Evolutionary conservation across 176 grass and related monocot genomes (phyloP), one percentile per base, ranked within the genome.

Genomic region (Avena eriantha): DNA sequence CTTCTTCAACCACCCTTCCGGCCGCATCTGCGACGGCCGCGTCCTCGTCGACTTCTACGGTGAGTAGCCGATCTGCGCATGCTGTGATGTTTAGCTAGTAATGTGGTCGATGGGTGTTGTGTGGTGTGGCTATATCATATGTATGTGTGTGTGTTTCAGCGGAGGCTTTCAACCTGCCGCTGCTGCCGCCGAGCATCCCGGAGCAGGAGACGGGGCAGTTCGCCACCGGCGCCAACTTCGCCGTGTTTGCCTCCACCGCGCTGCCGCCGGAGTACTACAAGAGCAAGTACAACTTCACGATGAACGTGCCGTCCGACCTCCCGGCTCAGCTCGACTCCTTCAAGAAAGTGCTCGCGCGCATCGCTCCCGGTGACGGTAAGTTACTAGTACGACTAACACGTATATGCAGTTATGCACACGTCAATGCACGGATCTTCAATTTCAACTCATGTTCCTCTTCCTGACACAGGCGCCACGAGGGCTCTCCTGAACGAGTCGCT

Each of bases 401-500:
- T 2, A 18, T n/a, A n/a, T n/a, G n/a, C n/a, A n/a, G n/a, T n/a
- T n/a, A n/a, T 69, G 16, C 67, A 19, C 14, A 15, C 66, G 19
- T 39, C 7, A 2, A 13, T 63, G 7, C 39, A 41, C 39, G 39
- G 39, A 2, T 33, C 65, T 2, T 68, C 15, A 17, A 35, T 68
- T 18, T 67, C 5, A 1, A 14, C 4, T 67, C 13, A 2, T 13
- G 2, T 53, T 53, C 10, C 10, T 15, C 22, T 13, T 64, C 1
- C 13, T 1, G n/a, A 43, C 2, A 47, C 43, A 77, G 74, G 0
- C 26, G 48, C 49, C 16, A 2, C 74, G 24, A 54, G 2, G 16
- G 16, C 26, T 26, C 3, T 88, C 29, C 71, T 88, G 54, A 81
- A 1, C 29, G 83, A 57, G 15, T 91, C 90, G 4, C 80, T 91